Percentiles rank a stretch among this genome's conserved stretches.
Evolutionary conservation across 179 eudicot genomes (phyloP).

Genomic region (Amaranthus tricolor): DNA sequence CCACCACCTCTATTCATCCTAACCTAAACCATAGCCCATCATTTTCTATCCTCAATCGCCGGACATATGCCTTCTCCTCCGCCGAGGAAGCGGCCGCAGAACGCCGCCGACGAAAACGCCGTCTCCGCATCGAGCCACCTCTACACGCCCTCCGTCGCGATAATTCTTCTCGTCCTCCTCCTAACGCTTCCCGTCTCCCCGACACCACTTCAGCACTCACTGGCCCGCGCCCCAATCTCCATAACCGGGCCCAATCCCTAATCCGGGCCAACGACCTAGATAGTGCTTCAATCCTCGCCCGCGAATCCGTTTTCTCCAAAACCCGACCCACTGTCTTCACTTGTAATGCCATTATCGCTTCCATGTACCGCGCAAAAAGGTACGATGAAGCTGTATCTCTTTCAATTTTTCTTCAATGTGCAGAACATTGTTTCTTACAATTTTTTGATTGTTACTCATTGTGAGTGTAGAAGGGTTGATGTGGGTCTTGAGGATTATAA

Average conservation of each 20-base stretch:
- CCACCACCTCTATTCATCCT: conserved; percentile 13
- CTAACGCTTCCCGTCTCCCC: conserved; percentile 48
- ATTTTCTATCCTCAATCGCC: conserved; percentile 26
- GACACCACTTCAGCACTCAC: conserved; percentile 67
- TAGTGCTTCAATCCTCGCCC: conserved; percentile 53
- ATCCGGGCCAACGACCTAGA: conserved; percentile 78
- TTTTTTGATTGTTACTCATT: conserved; percentile 50
- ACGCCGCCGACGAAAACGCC: conserved; percentile 80
- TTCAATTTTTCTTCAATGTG: conserved; percentile 61
- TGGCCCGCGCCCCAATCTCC: conserved; percentile 82
- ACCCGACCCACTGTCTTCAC: conserved; percentile 87
- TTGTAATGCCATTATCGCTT: conserved; percentile 72
- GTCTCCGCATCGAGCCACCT: conserved; percentile 81
- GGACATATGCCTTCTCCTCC: conserved; percentile 68
- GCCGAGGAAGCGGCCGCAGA: conserved; percentile 96
- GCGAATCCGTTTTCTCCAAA: conserved; percentile 58
- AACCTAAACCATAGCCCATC: conserved; percentile 19
- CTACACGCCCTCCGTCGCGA: conserved; percentile 75
- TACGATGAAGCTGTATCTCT: conserved; percentile 57
- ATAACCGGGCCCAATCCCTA: conserved; percentile 79
- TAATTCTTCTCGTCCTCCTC: conserved; percentile 42
- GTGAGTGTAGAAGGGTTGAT: conserved; percentile 57
- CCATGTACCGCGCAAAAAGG: conserved; percentile 64
- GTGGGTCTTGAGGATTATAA: conserved; percentile 49
- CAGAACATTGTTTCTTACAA: conserved; percentile 82